phyloP scores from a whole-genome alignment of 495 filamentous ascomycete genomes.

The Parathielavia appendiculata region DNA sequence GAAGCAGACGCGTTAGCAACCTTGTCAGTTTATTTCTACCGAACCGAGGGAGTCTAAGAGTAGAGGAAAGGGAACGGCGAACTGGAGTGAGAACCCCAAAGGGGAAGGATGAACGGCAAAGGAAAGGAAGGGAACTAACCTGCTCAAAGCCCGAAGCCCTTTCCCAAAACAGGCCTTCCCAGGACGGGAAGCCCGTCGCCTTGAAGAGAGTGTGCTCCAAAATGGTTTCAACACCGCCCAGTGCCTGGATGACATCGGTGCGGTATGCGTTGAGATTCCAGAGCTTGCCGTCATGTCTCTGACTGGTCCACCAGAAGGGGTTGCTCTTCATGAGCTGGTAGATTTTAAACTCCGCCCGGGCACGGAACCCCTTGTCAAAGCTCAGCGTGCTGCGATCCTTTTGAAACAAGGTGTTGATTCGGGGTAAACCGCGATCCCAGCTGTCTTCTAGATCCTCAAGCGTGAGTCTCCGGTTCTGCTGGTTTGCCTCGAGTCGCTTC shows the following conservation, averaged over 20 bases:
- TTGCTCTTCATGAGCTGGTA: slow-evolving; percentile 99
- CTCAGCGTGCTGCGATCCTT: slow-evolving; percentile 96
- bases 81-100: background rate
- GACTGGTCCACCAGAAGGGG: slow-evolving; percentile 99
- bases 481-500: slow-evolving; percentile 94
- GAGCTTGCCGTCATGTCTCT: slow-evolving; percentile 94
- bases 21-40: too few relatives aligned
- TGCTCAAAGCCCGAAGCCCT: slow-evolving; percentile 71
- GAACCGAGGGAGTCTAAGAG: too few relatives aligned
- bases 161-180: slow-evolving; percentile 99
- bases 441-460: slow-evolving; percentile 97
- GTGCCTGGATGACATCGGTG: slow-evolving; percentile 96
- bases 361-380: slow-evolving; percentile 98
- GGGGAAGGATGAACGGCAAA: background rate
- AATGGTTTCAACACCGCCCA: slow-evolving; percentile 99
- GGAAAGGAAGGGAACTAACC: background rate
- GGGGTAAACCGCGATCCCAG: slow-evolving; percentile 96
- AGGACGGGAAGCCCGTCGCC: slow-evolving; percentile 95
- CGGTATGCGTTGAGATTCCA: slow-evolving; percentile 99
- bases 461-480: slow-evolving; percentile 92
- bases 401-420: slow-evolving; percentile 99
- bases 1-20: background rate
- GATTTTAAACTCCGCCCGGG: slow-evolving; percentile 94
- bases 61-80: background rate
- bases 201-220: slow-evolving; percentile 98